Base-by-base conservation (phyloP, 208 protist genomes). In the Acanthamoeba healyi region DNA sequence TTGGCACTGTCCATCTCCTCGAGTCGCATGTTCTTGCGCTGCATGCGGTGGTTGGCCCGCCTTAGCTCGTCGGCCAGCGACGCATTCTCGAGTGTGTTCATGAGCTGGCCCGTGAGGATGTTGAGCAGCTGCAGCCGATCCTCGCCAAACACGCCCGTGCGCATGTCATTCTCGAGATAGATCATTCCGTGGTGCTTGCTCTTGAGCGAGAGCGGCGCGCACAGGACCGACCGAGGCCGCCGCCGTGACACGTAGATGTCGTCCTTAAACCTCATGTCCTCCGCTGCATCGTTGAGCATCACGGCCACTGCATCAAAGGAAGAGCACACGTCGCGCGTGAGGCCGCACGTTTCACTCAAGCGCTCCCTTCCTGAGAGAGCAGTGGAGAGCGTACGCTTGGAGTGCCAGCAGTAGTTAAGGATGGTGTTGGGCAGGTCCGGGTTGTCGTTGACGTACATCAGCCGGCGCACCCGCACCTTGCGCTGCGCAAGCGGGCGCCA, bases 381-480 rank as follows among this genome's bases (percentile, higher is more conserved):
- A n/a, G n/a, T n/a, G n/a, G n/a, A n/a, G 17, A 15, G 26, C 17
- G 42, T 24, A 91, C 61, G 29, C 32, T 91, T 91, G 84, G 84
- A 2, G 36, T 38, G 84, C 84, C 84, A 91, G 84, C 84, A 91
- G 54, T 61, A 91, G 84, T 84, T 84, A n/a, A 84, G 26, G 26
- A 84, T 56, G 32, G n/a, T 7, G 44, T 84, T 84, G 74, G 74
- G 74, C 38, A 84, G 74, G 17, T 84, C 74, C 4, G 46, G 2
- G 44, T 26, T 32, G 32, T 84, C 74, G n/a, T 44, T 44, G 2
- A 22, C 36, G 74, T 58, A 84, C 3, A 38, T 3, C 38, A 36
- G 4, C 0, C 19, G 4, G 0, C 5, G n/a, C 44, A 84, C 74
- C 6, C 74, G 15, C 26, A 84, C 74, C 46, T 67, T 58, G 12